phyloP scores from a whole-genome alignment of 306 rosid genomes.

The Elaeagnus macrophylla region DNA sequence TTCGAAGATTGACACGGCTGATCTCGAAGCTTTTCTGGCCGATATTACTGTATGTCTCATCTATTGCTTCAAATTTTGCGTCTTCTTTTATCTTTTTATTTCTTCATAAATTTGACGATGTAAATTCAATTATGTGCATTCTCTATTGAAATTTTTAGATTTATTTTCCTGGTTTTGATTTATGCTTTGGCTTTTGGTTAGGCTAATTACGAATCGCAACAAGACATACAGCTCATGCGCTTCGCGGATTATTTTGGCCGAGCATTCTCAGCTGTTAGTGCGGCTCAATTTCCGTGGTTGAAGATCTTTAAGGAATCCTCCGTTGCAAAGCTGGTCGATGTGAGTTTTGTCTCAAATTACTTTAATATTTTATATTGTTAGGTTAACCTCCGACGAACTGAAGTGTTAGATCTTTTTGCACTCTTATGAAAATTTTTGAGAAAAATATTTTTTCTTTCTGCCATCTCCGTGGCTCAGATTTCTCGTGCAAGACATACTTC shows the following conservation, averaged over 20 bases:
- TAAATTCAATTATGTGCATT: neutral
- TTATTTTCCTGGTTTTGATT: neutral
- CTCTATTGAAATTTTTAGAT: constrained; percentile 2
- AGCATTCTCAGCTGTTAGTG: constrained; percentile 46
- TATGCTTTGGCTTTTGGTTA: constrained; percentile 9
- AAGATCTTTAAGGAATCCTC: constrained; percentile 58
- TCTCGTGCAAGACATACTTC: too few species aligned
- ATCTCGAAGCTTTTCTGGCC: constrained; percentile 43
- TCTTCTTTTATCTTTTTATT: neutral
- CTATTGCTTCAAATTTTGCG: constrained; percentile 1
- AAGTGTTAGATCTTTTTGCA: neutral
- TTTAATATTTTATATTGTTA: neutral
- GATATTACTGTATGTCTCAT: constrained; percentile 44
- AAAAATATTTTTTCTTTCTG: too few species aligned
- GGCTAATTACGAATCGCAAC: constrained; percentile 53
- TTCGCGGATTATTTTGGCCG: constrained; percentile 75
- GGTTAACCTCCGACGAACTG: neutral
- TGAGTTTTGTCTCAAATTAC: constrained; percentile 25
- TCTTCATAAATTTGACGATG: constrained; percentile 7
- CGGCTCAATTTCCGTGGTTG: constrained; percentile 73
- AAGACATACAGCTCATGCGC: constrained; percentile 56
- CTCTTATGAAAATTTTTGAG: too few species aligned
- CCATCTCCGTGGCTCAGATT: too few species aligned
- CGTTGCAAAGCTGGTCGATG: constrained; percentile 53
- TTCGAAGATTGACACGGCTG: constrained; percentile 38